A percentile compares a stretch with the other conserved stretches of the same genome.
phyloP scores from a whole-genome alignment of 495 filamentous ascomycete genomes.

The Sordaria brevicollis region DNA sequence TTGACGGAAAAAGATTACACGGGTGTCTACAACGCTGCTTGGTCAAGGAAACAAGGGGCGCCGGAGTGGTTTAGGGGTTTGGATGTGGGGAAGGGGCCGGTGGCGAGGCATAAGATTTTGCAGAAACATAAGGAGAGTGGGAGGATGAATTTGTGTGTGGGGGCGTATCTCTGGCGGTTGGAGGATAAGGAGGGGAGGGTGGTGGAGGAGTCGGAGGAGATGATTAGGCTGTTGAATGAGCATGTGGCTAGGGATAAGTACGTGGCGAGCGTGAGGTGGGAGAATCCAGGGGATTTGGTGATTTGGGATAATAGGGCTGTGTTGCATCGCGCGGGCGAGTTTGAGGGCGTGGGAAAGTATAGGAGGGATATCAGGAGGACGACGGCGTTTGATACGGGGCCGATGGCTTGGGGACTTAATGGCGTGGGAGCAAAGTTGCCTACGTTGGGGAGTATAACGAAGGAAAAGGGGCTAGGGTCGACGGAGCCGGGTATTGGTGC shows the following conservation, averaged over 20 bases:
- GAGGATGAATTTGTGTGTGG: conserved; percentile 44
- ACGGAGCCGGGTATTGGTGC: neutral
- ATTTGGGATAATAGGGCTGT: conserved; percentile 53
- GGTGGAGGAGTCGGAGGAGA: conserved; percentile 19
- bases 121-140: conserved; percentile 45
- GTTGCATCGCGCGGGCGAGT: conserved; percentile 43
- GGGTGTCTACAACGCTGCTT: conserved; percentile 44
- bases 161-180: conserved; percentile 46
- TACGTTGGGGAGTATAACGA: neutral
- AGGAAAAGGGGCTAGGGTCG: neutral
- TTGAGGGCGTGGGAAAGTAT: conserved; percentile 40
- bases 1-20: conserved; percentile 38
- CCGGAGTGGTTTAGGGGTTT: conserved; percentile 42
- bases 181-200: conserved; percentile 31
- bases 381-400: conserved; percentile 39
- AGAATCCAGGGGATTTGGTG: conserved; percentile 38
- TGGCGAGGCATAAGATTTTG: conserved; percentile 40
- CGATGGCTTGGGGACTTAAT: conserved; percentile 38
- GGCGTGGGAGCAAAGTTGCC: conserved; percentile 1
- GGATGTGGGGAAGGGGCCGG: conserved; percentile 29
- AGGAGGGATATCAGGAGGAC: conserved; percentile 43
- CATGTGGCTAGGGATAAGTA: conserved; percentile 43
- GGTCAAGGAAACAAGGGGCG: conserved; percentile 42
- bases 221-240: conserved; percentile 34
- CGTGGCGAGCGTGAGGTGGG: conserved; percentile 37